These are phyloP conservation scores for Ogataea ganodermae DNA, from an alignment of 805 yeast genomes.

Conservation along the genomic window DNA sequence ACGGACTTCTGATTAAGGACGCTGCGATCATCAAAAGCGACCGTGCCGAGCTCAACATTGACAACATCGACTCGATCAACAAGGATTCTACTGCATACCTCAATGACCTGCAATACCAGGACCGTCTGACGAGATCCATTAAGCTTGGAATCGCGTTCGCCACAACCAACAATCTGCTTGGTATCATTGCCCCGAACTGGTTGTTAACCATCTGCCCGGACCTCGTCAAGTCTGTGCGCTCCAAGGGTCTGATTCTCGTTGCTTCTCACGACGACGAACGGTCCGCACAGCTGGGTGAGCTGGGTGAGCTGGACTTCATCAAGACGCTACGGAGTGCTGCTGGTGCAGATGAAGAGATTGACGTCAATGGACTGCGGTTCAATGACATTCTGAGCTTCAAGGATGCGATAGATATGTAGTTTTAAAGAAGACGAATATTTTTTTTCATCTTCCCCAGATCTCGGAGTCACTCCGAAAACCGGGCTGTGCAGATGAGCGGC, in stretches of 20 bases:
- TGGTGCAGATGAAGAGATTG: slow-evolving; percentile 40
- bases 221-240: slow-evolving; percentile 70
- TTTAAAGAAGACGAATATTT: background rate
- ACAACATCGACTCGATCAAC: slow-evolving; percentile 38
- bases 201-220: slow-evolving; percentile 74
- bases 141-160: slow-evolving; percentile 85
- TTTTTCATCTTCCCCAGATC: no score
- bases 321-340: slow-evolving; percentile 22
- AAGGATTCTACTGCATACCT: slow-evolving; percentile 37
- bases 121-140: slow-evolving; percentile 61
- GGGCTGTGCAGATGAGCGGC: slow-evolving; percentile 2
- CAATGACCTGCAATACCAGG: slow-evolving; percentile 38
- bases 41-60: slow-evolving; percentile 32
- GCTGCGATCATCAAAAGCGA: slow-evolving; percentile 5
- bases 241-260: slow-evolving; percentile 82
- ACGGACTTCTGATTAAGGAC: slow-evolving; percentile 36
- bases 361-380: slow-evolving; percentile 64
- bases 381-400: slow-evolving; percentile 67
- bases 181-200: slow-evolving; percentile 74
- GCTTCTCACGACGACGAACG: slow-evolving; percentile 36
- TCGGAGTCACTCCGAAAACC: background rate
- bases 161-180: slow-evolving; percentile 77
- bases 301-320: slow-evolving; percentile 10
- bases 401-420: slow-evolving; percentile 48
- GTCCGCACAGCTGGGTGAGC: background rate